phyloP scores from a whole-genome alignment of 371 early-diverging fungal genomes.

The Mucor saturninus region DNA sequence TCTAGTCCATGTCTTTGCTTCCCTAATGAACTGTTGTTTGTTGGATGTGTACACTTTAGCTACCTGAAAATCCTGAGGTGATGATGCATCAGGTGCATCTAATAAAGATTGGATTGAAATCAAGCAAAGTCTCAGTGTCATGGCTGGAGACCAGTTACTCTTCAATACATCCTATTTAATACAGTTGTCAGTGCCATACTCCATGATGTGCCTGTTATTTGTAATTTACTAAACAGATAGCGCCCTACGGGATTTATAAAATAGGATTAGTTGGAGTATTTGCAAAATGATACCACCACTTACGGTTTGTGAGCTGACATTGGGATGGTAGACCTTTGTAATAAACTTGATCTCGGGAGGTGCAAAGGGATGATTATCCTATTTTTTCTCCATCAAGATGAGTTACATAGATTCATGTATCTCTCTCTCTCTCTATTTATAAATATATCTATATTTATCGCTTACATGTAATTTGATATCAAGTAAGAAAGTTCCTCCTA shows the following conservation, averaged over 20 bases:
- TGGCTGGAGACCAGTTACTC: conserved; percentile 59
- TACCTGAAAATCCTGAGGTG: conserved; percentile 44
- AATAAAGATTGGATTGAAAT: conserved; percentile 57
- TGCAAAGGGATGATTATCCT: conserved; percentile 52
- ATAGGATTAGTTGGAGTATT: no score
- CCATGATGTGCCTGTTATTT: neutral
- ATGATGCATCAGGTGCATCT: conserved; percentile 57
- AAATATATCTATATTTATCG: neutral
- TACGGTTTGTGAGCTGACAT: conserved; percentile 62
- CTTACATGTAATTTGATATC: conserved; percentile 44
- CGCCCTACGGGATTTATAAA: conserved; percentile 35
- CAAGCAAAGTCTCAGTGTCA: conserved; percentile 47
- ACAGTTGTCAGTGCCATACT: no score
- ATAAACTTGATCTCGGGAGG: conserved; percentile 60
- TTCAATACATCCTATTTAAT: conserved; percentile 30
- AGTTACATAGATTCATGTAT: neutral
- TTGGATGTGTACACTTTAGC: conserved; percentile 22
- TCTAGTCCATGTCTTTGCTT: conserved; percentile 16
- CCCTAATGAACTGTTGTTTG: conserved; percentile 7
- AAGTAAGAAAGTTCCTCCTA: conserved; percentile 44
- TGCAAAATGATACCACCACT: conserved; percentile 1
- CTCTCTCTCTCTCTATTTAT: neutral
- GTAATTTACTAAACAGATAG: conserved; percentile 48
- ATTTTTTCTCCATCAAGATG: neutral
- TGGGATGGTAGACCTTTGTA: conserved; percentile 58